Base-by-base conservation (phyloP, 768 basidiomycete genomes). In the Asterophora parasitica region DNA sequence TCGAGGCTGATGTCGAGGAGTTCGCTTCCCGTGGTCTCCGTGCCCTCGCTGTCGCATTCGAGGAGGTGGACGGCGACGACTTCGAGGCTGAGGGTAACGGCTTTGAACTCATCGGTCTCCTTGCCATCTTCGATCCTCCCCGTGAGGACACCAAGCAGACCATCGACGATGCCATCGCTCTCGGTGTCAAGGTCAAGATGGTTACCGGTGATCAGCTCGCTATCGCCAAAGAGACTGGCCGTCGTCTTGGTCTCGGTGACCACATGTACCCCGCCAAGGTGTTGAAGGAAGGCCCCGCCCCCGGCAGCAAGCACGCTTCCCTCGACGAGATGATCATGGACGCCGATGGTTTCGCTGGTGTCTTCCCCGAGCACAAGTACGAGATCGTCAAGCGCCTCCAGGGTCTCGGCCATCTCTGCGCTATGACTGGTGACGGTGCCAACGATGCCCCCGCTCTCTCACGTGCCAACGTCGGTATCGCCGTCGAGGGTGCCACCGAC, bases 201-300 rank as follows among this genome's bases (percentile, higher is more conserved):
- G 95, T 97, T 52, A 98, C 95, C n/a, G 95, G 95, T 77, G 95
- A 98, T 67, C 95, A 98, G 75, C 91, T 98, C 64, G 95, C 95
- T 56, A 98, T 98, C 59, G 95, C 95, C 31, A 98, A 98, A 81
- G 95, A 98, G 70, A 97, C 95, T 52, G 95, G 95, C 51, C 89
- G 95, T 67, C 90, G 95, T 74, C 89, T 98, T 41, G 94, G 95
- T 58, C 77, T 98, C 51, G 95, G 95, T 64, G 95, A 97, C 69
- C 94, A 97, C 77, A 98, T 98, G 95, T 97, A 96, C 76, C 85
- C 95, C 35, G 89, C 94, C 47, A 96, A 92, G 78, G 95, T 97
- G n/a, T 81, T 98, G 65, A 95, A 96, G 80, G 91, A 96, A 37
- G 95, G 95, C 6, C 94, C 94, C 59, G 78, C 80, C 38, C 87